A percentile compares a stretch with the other conserved stretches of the same genome.
phyloP scores from a whole-genome alignment of 2,329 filamentous ascomycete species.

The Uncinocarpus reesii region DNA sequence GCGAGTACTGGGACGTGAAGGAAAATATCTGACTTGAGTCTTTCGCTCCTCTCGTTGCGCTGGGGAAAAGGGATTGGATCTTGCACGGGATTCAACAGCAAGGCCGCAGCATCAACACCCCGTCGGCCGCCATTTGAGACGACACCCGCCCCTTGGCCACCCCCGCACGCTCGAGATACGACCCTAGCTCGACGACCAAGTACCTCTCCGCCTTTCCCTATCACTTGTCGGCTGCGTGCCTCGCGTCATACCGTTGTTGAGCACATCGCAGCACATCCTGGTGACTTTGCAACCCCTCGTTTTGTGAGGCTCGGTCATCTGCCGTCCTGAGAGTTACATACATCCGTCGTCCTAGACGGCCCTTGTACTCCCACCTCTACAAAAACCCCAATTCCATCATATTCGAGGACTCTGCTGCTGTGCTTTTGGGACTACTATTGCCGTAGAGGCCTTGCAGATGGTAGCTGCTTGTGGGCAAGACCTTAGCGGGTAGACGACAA shows the following conservation, averaged over 20 bases:
- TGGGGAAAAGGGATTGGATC: neutral
- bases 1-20: too few species aligned
- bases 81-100: too few species aligned
- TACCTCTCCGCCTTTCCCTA: neutral
- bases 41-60: too few species aligned
- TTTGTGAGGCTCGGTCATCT: neutral
- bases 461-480: constrained; percentile 1
- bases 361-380: neutral
- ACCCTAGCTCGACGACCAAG: constrained; percentile 1
- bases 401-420: neutral
- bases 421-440: neutral
- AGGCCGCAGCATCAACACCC: too few species aligned
- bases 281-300: constrained; percentile 4
- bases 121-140: too few species aligned
- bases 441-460: constrained; percentile 7
- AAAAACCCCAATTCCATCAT: neutral
- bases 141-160: constrained; percentile 11
- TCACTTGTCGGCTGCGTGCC: neutral
- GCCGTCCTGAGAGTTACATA: neutral
- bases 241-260: neutral
- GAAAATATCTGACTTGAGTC: too few species aligned
- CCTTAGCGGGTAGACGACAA: neutral
- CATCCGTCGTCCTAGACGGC: too few species aligned
- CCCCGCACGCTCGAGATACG: constrained; percentile 9
- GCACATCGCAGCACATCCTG: neutral